Evolutionary conservation across 495 filamentous ascomycete species (phyloP).

Genomic region (Staphylotrichum tortipilum): DNA sequence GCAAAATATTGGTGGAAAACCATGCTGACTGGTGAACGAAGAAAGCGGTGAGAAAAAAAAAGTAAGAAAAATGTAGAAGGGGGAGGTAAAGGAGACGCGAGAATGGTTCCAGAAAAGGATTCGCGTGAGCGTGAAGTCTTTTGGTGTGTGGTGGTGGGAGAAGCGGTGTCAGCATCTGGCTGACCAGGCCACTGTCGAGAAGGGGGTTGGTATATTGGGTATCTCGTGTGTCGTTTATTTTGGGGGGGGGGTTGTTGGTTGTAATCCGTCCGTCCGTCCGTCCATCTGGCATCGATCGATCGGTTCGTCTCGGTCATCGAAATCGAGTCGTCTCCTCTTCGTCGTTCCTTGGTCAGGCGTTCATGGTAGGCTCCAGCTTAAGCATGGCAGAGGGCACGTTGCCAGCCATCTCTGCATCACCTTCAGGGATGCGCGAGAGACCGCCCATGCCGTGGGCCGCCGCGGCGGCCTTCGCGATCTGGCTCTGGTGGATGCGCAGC

Average conservation of each 20-base stretch:
- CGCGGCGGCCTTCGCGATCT: conserved; percentile 42
- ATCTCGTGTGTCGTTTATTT: conserved; percentile 22
- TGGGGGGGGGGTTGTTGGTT: too few species aligned
- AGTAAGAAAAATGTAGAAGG: background rate
- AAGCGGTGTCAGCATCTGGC: too few species aligned
- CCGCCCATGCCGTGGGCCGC: conserved; percentile 50
- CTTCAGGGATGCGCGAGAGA: conserved; percentile 57
- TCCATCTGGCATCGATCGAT: too few species aligned
- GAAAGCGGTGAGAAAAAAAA: background rate
- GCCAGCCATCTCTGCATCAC: conserved; percentile 46
- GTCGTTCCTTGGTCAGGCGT: conserved; percentile 3
- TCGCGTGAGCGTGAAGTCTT: conserved; percentile 38
- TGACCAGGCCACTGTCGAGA: conserved; percentile 4
- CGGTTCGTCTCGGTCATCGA: too few species aligned
- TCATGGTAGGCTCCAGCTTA: conserved; percentile 18
- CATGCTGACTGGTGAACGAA: background rate
- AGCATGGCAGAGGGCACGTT: conserved; percentile 14
- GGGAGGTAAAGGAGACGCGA: background rate
- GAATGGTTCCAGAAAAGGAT: background rate
- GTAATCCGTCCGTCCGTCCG: too few species aligned
- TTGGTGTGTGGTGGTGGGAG: conserved; percentile 15
- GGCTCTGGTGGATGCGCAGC: conserved; percentile 58
- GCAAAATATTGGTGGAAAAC: background rate
- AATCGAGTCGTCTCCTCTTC: too few species aligned
- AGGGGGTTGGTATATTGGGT: conserved; percentile 18